Evolutionary conservation across 805 yeast species (phyloP).

Genomic region (Teunomyces funiuensis): DNA sequence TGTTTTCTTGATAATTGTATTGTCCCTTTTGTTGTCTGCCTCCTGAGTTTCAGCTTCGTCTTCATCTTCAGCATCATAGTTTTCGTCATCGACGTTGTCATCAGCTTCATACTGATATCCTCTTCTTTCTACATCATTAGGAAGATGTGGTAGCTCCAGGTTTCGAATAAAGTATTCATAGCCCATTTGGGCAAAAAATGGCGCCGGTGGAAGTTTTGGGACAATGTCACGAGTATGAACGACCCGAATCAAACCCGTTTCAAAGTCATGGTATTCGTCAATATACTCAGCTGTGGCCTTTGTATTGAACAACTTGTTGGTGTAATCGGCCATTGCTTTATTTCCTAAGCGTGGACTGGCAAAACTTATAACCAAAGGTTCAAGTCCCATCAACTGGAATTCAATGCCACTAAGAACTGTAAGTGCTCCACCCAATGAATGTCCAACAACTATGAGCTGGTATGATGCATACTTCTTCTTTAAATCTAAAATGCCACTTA

Average conservation of each 20-base stretch:
- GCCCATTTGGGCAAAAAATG: conserved; percentile 48
- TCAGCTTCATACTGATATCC: background rate
- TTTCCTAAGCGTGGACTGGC: conserved; percentile 72
- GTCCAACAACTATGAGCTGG: conserved; percentile 60
- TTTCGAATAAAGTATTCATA: conserved; percentile 47
- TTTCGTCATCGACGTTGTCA: background rate
- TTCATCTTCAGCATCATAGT: background rate
- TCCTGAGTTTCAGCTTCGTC: too few species aligned
- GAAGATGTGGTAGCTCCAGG: conserved; percentile 36
- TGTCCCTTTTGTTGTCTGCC: too few species aligned
- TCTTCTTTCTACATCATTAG: conserved; percentile 6
- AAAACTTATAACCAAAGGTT: conserved; percentile 56
- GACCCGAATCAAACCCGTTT: conserved; percentile 51
- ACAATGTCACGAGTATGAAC: conserved; percentile 59
- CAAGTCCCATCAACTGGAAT: conserved; percentile 49
- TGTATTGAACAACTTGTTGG: conserved; percentile 50
- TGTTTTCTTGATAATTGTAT: background rate
- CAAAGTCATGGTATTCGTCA: conserved; percentile 21
- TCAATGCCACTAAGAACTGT: conserved; percentile 66
- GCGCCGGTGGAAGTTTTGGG: conserved; percentile 58
- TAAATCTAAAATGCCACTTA: conserved; percentile 34
- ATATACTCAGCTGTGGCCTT: conserved; percentile 22
- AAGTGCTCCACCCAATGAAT: conserved; percentile 75
- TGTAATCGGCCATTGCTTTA: conserved; percentile 46
- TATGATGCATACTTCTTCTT: conserved; percentile 46